Evolutionary conservation across 257 asterid genomes (phyloP).

Genomic region (Lycium ferocissimum): DNA sequence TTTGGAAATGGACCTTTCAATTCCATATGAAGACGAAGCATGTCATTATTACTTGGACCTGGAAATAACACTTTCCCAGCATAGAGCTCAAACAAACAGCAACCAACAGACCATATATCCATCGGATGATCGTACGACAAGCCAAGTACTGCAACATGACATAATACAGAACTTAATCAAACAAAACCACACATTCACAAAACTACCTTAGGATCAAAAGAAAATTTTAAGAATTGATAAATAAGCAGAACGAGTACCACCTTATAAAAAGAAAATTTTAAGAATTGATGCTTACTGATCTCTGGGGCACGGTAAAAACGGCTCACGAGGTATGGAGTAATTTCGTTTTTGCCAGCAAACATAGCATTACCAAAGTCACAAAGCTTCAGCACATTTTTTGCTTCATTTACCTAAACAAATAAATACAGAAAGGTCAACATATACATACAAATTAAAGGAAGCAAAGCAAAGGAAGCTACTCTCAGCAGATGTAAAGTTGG

Average conservation of each 20-base stretch:
- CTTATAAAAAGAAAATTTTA: background rate
- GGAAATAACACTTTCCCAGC: slow-evolving; percentile 96
- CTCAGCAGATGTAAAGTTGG: background rate
- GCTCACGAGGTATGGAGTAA: slow-evolving; percentile 98
- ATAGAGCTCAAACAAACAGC: slow-evolving; percentile 96
- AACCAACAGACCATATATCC: slow-evolving; percentile 99
- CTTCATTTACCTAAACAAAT: slow-evolving; percentile 78
- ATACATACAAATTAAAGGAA: background rate
- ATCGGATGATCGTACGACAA: slow-evolving; percentile 92
- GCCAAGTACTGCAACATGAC: slow-evolving; percentile 70
- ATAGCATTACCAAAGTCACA: slow-evolving; percentile 99
- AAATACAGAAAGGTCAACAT: slow-evolving; percentile 31
- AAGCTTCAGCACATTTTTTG: slow-evolving; percentile 88
- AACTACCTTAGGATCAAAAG: background rate
- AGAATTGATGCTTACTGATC: slow-evolving; percentile 69
- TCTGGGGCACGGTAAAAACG: slow-evolving; percentile 99
- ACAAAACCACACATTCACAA: slow-evolving; percentile 17
- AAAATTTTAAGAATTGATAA: background rate
- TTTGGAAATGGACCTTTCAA: slow-evolving; percentile 92
- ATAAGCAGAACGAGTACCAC: too few species aligned
- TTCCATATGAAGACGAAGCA: slow-evolving; percentile 99
- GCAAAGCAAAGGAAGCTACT: background rate
- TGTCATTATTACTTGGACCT: slow-evolving; percentile 90
- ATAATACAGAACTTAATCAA: slow-evolving; percentile 31
- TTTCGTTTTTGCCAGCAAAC: slow-evolving; percentile 99